These are phyloP conservation scores for Colletotrichum viniferum DNA, from an alignment of 2,329 filamentous ascomycete genomes.

Conservation along the genomic window DNA sequence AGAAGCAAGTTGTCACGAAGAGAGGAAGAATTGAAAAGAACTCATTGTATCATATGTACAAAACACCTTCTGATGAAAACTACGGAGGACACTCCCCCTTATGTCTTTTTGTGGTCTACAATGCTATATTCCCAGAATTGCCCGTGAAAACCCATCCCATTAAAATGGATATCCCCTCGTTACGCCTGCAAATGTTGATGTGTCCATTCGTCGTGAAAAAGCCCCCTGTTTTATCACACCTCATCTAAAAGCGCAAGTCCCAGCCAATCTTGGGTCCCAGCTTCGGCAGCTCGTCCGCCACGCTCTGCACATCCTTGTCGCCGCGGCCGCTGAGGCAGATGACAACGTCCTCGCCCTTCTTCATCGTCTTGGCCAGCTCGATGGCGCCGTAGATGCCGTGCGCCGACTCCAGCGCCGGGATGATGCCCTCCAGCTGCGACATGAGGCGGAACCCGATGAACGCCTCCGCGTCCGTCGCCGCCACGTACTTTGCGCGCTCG, in stretches of 20 bases:
- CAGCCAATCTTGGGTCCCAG: slow-evolving; percentile 87
- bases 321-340: slow-evolving; percentile 93
- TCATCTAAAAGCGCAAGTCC: slow-evolving; percentile 64
- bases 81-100: background rate
- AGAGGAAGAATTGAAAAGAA: background rate
- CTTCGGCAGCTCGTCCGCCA: slow-evolving; percentile 89
- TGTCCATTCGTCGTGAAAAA: background rate
- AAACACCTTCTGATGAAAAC: background rate
- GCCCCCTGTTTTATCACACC: background rate
- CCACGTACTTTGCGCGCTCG: slow-evolving; percentile 83
- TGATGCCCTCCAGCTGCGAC: slow-evolving; percentile 91
- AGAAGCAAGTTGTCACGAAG: background rate
- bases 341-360: slow-evolving; percentile 85
- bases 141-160: background rate
- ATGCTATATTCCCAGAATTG: background rate
- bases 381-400: slow-evolving; percentile 92
- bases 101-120: background rate
- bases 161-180: slow-evolving; percentile 1
- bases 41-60: slow-evolving; percentile 23
- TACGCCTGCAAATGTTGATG: background rate
- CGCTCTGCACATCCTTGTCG: slow-evolving; percentile 98
- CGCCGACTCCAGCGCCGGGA: slow-evolving; percentile 90
- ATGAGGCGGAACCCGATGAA: slow-evolving; percentile 86
- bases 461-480: slow-evolving; percentile 89
- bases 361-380: slow-evolving; percentile 91